Evolutionary conservation across 768 basidiomycete species (phyloP), one percentile per base, ranked within the genome.

Genomic region (Butyriboletus loyo): DNA sequence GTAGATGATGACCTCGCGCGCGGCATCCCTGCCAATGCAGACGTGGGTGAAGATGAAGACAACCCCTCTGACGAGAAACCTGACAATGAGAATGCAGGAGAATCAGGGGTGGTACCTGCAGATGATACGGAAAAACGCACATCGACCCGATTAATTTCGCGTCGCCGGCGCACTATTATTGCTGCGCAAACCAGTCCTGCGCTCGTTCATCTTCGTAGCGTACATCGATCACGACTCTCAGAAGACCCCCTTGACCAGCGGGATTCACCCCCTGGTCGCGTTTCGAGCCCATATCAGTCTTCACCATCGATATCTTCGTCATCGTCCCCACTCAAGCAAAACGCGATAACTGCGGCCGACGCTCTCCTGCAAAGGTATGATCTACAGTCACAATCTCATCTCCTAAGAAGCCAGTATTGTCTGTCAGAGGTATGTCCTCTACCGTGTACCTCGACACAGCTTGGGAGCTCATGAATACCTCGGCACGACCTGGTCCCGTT

Each of bases 401-500:
- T 96, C 28, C 73, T 97, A 14, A 78, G 91, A 46, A 85, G 86
- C 46, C 90, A 98, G 65, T 96, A 91, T 69, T 93, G 86, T 71
- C 83, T 89, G 34, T 89, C 89, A 9, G 89, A 87, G 84, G 92
- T 87, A 64, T 52, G 82, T 72, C 19, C 10, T n/a, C 35, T 38
- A 24, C 17, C 36, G 2, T 46, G 19, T 36, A 5, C 45, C 8
- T 38, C 35, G 21, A 41, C 46, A 36, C 36, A 4, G 28, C 25
- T 24, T 19, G 40, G 22, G 17, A 40, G n/a, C 44, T 57, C 37
- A 61, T 9, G 22, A 27, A 28, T 19, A 11, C 19, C 21, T 44
- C 7, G 25, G 22, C 40, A 49, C 24, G 32, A 31, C 30, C 17
- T 21, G 19, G 37, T 34, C 40, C 4, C 22, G 4, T 24, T 28